Evolutionary conservation across 2,329 filamentous ascomycete species (phyloP), one percentile per base, ranked within the genome.

Genomic region (Xylariomycetidae sp.): DNA sequence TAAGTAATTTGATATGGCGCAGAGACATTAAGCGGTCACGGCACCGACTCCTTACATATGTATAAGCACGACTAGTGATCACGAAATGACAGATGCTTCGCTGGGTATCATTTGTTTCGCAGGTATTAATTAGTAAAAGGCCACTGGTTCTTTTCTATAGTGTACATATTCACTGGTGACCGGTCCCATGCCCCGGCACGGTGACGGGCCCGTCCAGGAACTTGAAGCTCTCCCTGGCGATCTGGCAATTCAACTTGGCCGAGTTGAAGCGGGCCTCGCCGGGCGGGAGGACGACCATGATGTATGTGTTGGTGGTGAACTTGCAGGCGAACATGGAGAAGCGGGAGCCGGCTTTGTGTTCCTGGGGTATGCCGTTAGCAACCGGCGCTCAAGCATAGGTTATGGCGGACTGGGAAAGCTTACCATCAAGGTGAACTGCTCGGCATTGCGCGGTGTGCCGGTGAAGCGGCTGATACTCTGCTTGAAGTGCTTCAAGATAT

Each of bases 401-500:
- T n/a, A n/a, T n/a, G n/a, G n/a, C n/a, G n/a, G n/a, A n/a, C n/a
- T n/a, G n/a, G 2, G 29, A 20, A 7, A 8, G 45, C 52, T 40
- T 42, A 53, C 52, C 66, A 90, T 82, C 49, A 86, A 72, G 29
- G 79, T 77, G 49, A 90, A 89, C 59, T 88, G 84, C 60, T 87
- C 85, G 4, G 82, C 80, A 44, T 84, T 85, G 33, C 84, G 80
- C n/a, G 84, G 82, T 17, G 83, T 84, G 30, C 83, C 82, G 1
- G 83, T 88, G 59, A 85, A 87, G 48, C 82, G 79, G 35, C 76
- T 80, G 39, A 76, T 74, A 43, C 69, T 77, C 65, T 96, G 90
- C 68, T 96, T 98, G 68, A 96, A 95, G 38, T 90, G 89, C 66
- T 98, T 98, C 64, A 98, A 84, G 54, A 98, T 95, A 59, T 95